These are phyloP conservation scores for Lanmaoa rubissima DNA, from an alignment of 768 basidiomycete species.

Conservation along the genomic window DNA sequence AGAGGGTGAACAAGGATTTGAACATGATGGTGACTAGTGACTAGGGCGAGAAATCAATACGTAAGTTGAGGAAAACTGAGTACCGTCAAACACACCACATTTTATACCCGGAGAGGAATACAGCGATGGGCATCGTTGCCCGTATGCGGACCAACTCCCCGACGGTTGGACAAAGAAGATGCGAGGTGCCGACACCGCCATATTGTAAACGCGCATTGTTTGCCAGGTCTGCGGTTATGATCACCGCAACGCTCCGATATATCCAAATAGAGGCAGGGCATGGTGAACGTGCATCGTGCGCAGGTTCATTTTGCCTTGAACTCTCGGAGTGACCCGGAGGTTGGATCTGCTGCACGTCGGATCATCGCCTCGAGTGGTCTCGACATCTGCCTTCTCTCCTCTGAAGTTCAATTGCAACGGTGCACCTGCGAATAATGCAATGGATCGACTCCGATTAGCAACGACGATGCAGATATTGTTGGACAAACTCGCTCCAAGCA, in stretches of 20 bases:
- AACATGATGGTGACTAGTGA: constrained; percentile 12
- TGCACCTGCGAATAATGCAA: neutral
- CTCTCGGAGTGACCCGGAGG: neutral
- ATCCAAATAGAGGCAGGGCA: neutral
- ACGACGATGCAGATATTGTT: neutral
- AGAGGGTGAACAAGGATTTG: constrained; percentile 11
- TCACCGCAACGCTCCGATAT: neutral
- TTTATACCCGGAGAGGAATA: constrained; percentile 8
- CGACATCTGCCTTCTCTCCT: too few relatives aligned
- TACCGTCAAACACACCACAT: neutral
- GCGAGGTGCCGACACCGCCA: neutral
- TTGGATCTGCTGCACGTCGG: neutral
- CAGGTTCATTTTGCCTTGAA: neutral
- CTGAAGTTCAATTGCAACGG: neutral
- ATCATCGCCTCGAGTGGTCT: neutral
- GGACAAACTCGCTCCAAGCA: neutral
- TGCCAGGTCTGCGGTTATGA: neutral
- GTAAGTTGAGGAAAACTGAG: neutral
- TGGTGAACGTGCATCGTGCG: neutral
- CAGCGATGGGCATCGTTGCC: constrained; percentile 3
- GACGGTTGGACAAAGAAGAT: neutral
- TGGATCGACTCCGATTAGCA: neutral
- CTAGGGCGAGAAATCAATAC: neutral
- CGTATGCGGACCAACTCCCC: neutral
- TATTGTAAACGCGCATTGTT: neutral